phyloP scores from a whole-genome alignment of 805 yeast genomes.

The Tetrapisispora phaffii region DNA sequence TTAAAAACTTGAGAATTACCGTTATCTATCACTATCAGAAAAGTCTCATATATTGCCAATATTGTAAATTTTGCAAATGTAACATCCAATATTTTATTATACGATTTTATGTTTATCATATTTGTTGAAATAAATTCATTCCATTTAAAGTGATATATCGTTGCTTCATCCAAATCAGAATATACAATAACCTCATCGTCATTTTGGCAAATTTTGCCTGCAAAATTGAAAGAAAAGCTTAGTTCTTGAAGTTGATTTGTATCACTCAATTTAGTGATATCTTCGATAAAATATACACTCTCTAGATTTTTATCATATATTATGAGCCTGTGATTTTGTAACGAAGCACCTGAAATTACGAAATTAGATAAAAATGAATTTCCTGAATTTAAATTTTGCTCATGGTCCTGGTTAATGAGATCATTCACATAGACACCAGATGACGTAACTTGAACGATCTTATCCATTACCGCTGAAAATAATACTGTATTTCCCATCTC shows the following conservation, averaged over 20 bases:
- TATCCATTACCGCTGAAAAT: conserved; percentile 6
- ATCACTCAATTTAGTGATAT: background rate
- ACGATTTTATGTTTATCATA: background rate
- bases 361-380: conserved; percentile 5
- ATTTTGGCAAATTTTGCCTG: background rate
- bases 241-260: background rate
- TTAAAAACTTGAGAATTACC: background rate
- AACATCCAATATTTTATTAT: background rate
- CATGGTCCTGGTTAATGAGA: conserved; percentile 1
- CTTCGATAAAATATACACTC: conserved; percentile 1
- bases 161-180: background rate
- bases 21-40: background rate
- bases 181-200: background rate
- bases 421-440: conserved; percentile 6
- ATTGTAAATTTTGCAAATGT: too few relatives aligned
- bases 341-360: conserved; percentile 9
- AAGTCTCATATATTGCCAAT: background rate
- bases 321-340: conserved; percentile 5
- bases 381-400: background rate
- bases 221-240: background rate
- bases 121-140: background rate
- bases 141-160: background rate
- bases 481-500: conserved; percentile 5
- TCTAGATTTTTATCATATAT: conserved; percentile 3
- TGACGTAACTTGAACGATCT: conserved; percentile 13